These are phyloP conservation scores for Amylocystis lapponica DNA, from an alignment of 768 basidiomycete genomes.

Conservation along the genomic window DNA sequence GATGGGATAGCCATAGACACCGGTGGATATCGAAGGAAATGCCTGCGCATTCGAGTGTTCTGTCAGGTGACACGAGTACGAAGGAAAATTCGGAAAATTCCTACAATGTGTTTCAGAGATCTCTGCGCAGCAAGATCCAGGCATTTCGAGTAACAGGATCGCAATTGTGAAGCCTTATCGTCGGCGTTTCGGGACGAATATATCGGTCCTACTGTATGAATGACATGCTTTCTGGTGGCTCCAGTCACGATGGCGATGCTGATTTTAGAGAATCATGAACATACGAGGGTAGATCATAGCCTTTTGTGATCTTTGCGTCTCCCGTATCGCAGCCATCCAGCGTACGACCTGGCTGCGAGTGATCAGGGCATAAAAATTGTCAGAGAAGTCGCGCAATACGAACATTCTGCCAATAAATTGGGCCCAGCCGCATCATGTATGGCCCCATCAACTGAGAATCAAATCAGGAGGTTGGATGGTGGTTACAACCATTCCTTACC, in stretches of 20 bases:
- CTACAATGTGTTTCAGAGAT: conserved; percentile 60
- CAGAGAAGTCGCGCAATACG: conserved; percentile 13
- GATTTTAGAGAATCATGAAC: conserved; percentile 22
- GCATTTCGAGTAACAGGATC: conserved; percentile 64
- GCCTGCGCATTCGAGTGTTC: conserved; percentile 44
- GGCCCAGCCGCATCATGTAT: conserved; percentile 75
- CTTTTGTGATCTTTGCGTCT: conserved; percentile 72
- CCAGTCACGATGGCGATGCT: neutral
- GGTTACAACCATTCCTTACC: conserved; percentile 36
- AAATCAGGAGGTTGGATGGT: neutral
- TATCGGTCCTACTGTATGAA: conserved; percentile 79
- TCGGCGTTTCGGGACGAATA: conserved; percentile 41
- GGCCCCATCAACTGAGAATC: conserved; percentile 64
- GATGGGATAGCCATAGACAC: conserved; percentile 74
- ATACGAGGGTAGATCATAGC: conserved; percentile 72
- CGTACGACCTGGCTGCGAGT: conserved; percentile 41
- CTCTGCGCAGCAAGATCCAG: conserved; percentile 57
- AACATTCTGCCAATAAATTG: conserved; percentile 64
- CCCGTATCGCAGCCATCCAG: conserved; percentile 68
- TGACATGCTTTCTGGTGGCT: conserved; percentile 52
- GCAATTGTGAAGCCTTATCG: conserved; percentile 46
- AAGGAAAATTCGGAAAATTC: neutral
- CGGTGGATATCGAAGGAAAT: conserved; percentile 78
- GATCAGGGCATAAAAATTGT: neutral
- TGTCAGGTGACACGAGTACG: too few species aligned